phyloP scores from a whole-genome alignment of 2,329 filamentous ascomycete genomes.

The Podosphaera leucotricha region DNA sequence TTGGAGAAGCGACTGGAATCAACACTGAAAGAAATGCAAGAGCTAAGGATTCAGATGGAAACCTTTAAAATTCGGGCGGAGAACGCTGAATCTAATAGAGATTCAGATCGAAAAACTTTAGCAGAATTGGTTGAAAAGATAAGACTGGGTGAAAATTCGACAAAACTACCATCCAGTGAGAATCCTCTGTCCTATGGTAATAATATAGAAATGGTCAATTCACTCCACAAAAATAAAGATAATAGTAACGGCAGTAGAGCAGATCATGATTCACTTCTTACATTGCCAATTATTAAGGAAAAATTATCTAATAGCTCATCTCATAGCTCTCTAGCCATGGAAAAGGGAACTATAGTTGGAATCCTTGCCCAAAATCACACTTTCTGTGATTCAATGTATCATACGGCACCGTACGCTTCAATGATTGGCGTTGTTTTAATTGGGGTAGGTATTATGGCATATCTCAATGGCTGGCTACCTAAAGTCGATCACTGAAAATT shows the following conservation, averaged over 20 bases:
- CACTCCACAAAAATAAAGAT: too few species aligned
- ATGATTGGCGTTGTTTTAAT: conserved; percentile 64
- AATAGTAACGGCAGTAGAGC: neutral
- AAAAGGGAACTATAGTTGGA: conserved; percentile 11
- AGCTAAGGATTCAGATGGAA: conserved; percentile 21
- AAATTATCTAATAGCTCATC: neutral
- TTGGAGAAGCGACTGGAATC: conserved; percentile 11
- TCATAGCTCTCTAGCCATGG: conserved; percentile 2
- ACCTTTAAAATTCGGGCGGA: conserved; percentile 57
- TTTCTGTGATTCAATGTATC: conserved; percentile 23
- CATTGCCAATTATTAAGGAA: neutral
- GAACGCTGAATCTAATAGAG: conserved; percentile 54
- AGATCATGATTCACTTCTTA: neutral
- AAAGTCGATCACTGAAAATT: conserved; percentile 13
- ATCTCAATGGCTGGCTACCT: conserved; percentile 58
- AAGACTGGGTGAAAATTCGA: conserved; percentile 38
- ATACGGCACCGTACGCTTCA: conserved; percentile 50
- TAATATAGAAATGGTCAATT: neutral
- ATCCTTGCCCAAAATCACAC: conserved; percentile 18
- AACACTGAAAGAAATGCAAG: conserved; percentile 13
- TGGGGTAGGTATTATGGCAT: conserved; percentile 67
- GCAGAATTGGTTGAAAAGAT: conserved; percentile 76
- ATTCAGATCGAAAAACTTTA: conserved; percentile 47
- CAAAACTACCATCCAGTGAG: conserved; percentile 9
- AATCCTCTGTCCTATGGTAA: conserved; percentile 5